Evolutionary conservation across 306 rosid species (phyloP).

Genomic region (Prunus armeniaca): DNA sequence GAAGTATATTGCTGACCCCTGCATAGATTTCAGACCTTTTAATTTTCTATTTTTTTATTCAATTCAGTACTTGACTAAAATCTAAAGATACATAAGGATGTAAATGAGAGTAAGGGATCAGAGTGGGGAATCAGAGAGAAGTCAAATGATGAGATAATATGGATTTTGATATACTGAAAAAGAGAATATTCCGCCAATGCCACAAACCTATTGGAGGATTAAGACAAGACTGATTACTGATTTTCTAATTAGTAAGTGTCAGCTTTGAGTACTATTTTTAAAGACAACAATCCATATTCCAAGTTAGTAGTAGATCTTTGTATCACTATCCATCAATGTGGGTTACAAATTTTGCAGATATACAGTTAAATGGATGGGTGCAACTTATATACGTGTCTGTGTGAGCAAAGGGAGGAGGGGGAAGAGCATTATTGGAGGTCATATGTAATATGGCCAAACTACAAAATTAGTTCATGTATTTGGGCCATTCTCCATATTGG

Average conservation of each 20-base stretch:
- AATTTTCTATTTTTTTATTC: not conserved
- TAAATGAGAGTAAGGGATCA: not conserved
- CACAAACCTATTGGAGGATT: not conserved
- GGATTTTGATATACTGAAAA: not conserved
- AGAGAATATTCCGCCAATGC: not conserved
- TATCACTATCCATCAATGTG: not conserved
- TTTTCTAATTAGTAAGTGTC: too few relatives aligned
- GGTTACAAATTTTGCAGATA: not conserved
- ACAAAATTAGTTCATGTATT: too few relatives aligned
- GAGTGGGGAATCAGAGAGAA: not conserved
- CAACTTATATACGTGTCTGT: too few relatives aligned
- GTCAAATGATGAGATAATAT: not conserved
- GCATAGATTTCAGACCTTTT: not conserved
- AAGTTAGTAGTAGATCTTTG: not conserved
- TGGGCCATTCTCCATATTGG: too few relatives aligned
- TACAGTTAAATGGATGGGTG: not conserved
- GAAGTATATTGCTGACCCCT: not conserved
- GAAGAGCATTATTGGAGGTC: too few relatives aligned
- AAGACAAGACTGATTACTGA: not conserved
- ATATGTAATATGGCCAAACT: too few relatives aligned
- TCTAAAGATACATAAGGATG: not conserved
- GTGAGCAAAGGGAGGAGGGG: too few relatives aligned
- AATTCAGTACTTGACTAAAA: not conserved
- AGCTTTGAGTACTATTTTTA: too few relatives aligned
- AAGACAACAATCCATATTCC: not conserved